phyloP scores from a whole-genome alignment of 1,139 yeast genomes.

The Protomyces macrosporus region DNA sequence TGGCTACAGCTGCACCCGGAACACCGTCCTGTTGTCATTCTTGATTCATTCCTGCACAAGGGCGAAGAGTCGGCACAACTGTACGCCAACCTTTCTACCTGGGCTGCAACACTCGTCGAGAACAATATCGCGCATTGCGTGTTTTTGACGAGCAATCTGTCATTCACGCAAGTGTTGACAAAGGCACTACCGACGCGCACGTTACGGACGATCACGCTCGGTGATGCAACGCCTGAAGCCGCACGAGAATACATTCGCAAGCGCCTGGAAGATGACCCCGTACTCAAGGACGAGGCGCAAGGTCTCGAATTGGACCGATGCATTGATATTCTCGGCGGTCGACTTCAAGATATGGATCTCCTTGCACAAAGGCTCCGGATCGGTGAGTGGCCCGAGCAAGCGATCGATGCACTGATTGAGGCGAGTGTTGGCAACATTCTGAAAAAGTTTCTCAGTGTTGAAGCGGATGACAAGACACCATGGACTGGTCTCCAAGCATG shows the following conservation, averaged over 20 bases:
- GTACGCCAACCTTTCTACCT: slow-evolving; percentile 74
- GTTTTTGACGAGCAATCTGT: slow-evolving; percentile 77
- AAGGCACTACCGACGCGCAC: slow-evolving; percentile 75
- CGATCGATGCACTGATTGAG: slow-evolving; percentile 68
- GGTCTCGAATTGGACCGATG: slow-evolving; percentile 30
- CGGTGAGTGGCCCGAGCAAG: slow-evolving; percentile 76
- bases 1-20: slow-evolving; percentile 82
- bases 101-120: slow-evolving; percentile 76
- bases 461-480: slow-evolving; percentile 40
- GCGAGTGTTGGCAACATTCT: slow-evolving; percentile 86
- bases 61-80: slow-evolving; percentile 55
- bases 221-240: slow-evolving; percentile 72
- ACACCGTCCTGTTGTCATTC: slow-evolving; percentile 76
- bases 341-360: slow-evolving; percentile 89
- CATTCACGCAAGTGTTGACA: slow-evolving; percentile 62
- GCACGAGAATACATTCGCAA: slow-evolving; percentile 66
- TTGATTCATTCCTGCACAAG: slow-evolving; percentile 61
- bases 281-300: slow-evolving; percentile 28
- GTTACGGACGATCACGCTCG: slow-evolving; percentile 64
- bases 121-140: slow-evolving; percentile 85
- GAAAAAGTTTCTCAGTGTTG: slow-evolving; percentile 57
- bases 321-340: slow-evolving; percentile 73
- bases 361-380: slow-evolving; percentile 79
- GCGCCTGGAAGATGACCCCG: slow-evolving; percentile 43
- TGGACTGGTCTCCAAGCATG: slow-evolving; percentile 84